Evolutionary conservation across 2,329 filamentous ascomycete species (phyloP).

Genomic region (Cercospora beticola): DNA sequence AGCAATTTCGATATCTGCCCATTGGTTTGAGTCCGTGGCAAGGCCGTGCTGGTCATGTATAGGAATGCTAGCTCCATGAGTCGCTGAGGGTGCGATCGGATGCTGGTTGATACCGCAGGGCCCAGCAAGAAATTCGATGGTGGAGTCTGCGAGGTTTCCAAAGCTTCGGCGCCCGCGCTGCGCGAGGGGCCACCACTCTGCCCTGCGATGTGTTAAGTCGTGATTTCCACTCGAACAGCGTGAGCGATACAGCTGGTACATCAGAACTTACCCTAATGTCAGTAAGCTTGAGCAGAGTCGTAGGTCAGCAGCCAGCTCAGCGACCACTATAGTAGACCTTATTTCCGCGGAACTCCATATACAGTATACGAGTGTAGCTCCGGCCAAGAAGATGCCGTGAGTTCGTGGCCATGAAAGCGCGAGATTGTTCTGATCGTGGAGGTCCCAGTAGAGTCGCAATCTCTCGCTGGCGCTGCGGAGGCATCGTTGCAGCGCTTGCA

Average conservation of each 20-base stretch:
- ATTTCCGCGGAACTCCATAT: slow-evolving; percentile 4
- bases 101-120: background rate
- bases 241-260: background rate
- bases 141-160: slow-evolving; percentile 1
- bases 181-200: slow-evolving; percentile 11
- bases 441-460: background rate
- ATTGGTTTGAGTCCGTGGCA: background rate
- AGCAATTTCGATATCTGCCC: background rate
- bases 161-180: slow-evolving; percentile 4
- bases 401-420: background rate
- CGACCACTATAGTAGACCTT: background rate
- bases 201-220: background rate
- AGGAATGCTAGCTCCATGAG: background rate
- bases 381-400: slow-evolving; percentile 4
- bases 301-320: slow-evolving; percentile 4
- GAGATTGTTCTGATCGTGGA: background rate
- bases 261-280: background rate
- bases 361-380: slow-evolving; percentile 2
- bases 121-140: background rate
- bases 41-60: background rate
- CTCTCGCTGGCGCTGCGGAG: background rate
- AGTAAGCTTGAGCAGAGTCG: slow-evolving; percentile 3
- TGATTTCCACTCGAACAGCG: background rate
- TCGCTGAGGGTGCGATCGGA: background rate
- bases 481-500: background rate